A percentile compares a stretch with the other conserved stretches of the same genome.
These are phyloP conservation scores for Rhodotorula sp. DNA, from an alignment of 1,284 basidiomycete species.

Conservation along the genomic window DNA sequence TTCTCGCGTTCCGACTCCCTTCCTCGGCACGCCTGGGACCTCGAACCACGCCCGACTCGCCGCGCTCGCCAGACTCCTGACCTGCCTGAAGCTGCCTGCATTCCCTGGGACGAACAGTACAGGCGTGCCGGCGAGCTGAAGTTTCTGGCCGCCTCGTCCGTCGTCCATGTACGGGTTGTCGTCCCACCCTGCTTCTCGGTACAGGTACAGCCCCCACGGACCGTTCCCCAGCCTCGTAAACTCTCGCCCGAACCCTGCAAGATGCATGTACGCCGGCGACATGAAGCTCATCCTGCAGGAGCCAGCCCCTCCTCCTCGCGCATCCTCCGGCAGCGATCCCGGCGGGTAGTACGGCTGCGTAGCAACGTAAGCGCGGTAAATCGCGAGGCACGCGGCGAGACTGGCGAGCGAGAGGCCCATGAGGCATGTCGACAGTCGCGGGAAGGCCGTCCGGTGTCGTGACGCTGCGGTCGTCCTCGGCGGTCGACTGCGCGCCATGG, in stretches of 20 bases:
- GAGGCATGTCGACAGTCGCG: slow-evolving; percentile 10
- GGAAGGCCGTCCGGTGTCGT: neutral
- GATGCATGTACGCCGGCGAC: slow-evolving; percentile 79
- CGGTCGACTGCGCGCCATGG: neutral
- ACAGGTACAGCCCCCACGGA: slow-evolving; percentile 64
- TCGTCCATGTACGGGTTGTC: slow-evolving; percentile 44
- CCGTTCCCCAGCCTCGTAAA: slow-evolving; percentile 35
- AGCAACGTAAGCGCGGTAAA: slow-evolving; percentile 12
- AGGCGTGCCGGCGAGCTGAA: slow-evolving; percentile 63
- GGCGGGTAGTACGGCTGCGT: slow-evolving; percentile 27
- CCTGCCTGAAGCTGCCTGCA: slow-evolving; percentile 91
- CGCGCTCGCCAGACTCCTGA: slow-evolving; percentile 90
- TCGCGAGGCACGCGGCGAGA: neutral
- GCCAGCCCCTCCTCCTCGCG: slow-evolving; percentile 33
- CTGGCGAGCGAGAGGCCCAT: neutral
- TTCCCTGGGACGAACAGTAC: slow-evolving; percentile 97
- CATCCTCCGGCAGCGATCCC: slow-evolving; percentile 27
- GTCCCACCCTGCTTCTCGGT: slow-evolving; percentile 87
- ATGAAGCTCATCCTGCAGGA: slow-evolving; percentile 95
- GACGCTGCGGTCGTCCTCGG: no score
- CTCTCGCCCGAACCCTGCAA: slow-evolving; percentile 50
- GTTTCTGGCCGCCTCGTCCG: neutral
- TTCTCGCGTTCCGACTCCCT: neutral
- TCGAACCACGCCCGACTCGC: slow-evolving; percentile 74
- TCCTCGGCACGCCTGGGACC: slow-evolving; percentile 53